Conservation (phyloP, 192 early-diverging fungal genomes). For the Piromyces finnis region DNA sequence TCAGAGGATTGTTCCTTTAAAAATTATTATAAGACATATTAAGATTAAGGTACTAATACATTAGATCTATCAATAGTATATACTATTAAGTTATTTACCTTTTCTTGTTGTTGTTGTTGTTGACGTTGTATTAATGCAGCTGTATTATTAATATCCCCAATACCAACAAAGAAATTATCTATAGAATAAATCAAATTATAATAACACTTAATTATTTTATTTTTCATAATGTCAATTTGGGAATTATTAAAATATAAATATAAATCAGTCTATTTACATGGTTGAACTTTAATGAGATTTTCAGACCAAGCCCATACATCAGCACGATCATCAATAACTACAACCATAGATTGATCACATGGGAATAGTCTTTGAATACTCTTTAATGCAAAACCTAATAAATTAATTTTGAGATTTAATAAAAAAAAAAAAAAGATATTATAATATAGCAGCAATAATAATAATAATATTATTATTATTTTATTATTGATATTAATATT, state of each 20-base stretch:
- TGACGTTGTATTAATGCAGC: background rate
- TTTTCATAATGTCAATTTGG: no score
- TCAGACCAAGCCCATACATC: constrained; percentile 89
- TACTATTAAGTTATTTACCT: background rate
- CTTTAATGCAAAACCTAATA: constrained; percentile 53
- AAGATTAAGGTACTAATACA: constrained; percentile 26
- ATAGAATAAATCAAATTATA: no score
- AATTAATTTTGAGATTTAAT: no score
- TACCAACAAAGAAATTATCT: constrained; percentile 87
- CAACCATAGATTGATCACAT: constrained; percentile 87
- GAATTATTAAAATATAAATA: no score
- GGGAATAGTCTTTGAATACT: constrained; percentile 75
- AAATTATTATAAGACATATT: constrained; percentile 26
- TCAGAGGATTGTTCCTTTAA: no score
- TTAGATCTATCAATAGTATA: no score
- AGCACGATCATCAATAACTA: constrained; percentile 83
- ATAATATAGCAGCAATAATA: no score
- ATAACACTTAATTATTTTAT: no score
- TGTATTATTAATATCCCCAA: constrained; percentile 82
- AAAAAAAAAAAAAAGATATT: no score
- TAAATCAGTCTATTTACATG: constrained; percentile 62
- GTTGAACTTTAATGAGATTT: constrained; percentile 72
- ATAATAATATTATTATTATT: no score
- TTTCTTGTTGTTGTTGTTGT: background rate
- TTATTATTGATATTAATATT: no score